A percentile compares a stretch with the other conserved stretches of the same genome.
phyloP scores from a whole-genome alignment of 768 basidiomycete species.

The Kwoniella sp. region DNA sequence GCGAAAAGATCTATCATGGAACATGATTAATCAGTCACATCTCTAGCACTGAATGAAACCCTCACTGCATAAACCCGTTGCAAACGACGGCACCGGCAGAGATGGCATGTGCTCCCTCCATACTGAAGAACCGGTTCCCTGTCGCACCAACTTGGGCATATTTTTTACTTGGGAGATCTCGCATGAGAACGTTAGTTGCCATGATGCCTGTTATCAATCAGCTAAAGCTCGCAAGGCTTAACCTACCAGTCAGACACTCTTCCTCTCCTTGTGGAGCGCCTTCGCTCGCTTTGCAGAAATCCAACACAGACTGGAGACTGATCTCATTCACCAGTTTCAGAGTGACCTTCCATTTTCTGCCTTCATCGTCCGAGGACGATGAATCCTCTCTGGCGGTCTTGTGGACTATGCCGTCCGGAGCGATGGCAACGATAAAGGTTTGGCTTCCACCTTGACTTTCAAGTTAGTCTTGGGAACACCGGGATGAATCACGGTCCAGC shows the following conservation, averaged over 20 bases:
- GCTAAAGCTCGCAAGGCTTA: neutral
- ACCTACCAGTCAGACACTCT: slow-evolving; percentile 35
- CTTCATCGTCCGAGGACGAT: slow-evolving; percentile 37
- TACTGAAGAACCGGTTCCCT: slow-evolving; percentile 47
- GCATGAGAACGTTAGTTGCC: slow-evolving; percentile 49
- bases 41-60: neutral
- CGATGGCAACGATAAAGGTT: slow-evolving; percentile 27
- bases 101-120: slow-evolving; percentile 37
- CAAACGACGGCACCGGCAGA: slow-evolving; percentile 47
- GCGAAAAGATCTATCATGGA: slow-evolving; percentile 48
- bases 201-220: slow-evolving; percentile 29
- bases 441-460: slow-evolving; percentile 13
- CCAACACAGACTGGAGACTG: slow-evolving; percentile 39
- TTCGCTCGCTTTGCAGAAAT: slow-evolving; percentile 34
- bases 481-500: neutral
- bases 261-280: slow-evolving; percentile 27
- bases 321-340: slow-evolving; percentile 43
- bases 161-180: slow-evolving; percentile 35
- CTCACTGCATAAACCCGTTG: slow-evolving; percentile 49
- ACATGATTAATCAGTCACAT: neutral
- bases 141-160: slow-evolving; percentile 45
- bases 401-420: slow-evolving; percentile 31
- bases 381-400: slow-evolving; percentile 4
- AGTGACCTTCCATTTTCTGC: slow-evolving; percentile 37
- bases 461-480: neutral